phyloP scores from a whole-genome alignment of 192 early-diverging fungal genomes.

The Dissophora ornata region DNA sequence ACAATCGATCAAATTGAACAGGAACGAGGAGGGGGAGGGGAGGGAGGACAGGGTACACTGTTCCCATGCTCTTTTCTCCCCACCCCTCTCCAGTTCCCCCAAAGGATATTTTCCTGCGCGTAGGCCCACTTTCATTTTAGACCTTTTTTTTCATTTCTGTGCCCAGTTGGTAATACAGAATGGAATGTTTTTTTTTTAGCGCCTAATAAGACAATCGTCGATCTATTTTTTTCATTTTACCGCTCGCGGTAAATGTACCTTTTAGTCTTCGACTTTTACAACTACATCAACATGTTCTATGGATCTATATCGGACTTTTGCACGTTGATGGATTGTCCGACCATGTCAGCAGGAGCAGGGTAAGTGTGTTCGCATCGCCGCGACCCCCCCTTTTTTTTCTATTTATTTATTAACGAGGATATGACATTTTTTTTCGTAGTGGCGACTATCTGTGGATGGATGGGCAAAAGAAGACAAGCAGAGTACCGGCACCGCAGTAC shows the following conservation, averaged over 20 bases:
- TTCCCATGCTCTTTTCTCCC: neutral
- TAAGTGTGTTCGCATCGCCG: neutral
- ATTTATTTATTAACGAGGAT: neutral
- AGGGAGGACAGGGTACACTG: no score
- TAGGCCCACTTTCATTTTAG: no score
- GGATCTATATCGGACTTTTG: constrained; percentile 91
- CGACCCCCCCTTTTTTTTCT: no score
- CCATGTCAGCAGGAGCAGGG: constrained; percentile 85
- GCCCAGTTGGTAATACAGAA: neutral
- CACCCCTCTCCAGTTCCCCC: no score
- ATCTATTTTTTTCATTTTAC: neutral
- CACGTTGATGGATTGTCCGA: constrained; percentile 83
- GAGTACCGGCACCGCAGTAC: constrained; percentile 93
- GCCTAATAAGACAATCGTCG: neutral
- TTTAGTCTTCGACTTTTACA: constrained; percentile 95
- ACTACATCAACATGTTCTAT: constrained; percentile 92
- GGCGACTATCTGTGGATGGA: constrained; percentile 95
- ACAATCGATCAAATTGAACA: no score
- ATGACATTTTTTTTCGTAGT: constrained; percentile 26
- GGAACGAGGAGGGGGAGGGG: no score
- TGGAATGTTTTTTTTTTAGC: neutral
- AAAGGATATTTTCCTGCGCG: no score
- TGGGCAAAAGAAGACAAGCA: constrained; percentile 77
- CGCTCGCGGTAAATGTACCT: neutral
- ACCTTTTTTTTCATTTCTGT: no score